Evolutionary conservation across 2,329 filamentous ascomycete genomes (phyloP), one percentile per base, ranked within the genome.

Genomic region (Penicillium brasilianum): DNA sequence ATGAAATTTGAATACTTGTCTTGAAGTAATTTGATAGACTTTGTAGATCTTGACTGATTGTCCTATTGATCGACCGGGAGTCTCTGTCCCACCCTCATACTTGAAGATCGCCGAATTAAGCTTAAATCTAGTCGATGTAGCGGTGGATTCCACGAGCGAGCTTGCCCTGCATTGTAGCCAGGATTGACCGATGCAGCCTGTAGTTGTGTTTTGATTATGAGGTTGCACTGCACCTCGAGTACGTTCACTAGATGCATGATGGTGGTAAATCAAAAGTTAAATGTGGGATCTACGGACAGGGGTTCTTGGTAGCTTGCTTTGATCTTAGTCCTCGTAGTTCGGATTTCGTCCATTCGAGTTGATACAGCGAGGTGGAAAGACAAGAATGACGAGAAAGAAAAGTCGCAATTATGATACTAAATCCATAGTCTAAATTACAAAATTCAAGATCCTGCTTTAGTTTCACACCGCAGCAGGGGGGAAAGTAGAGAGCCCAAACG

Each of bases 401-500:
- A 52, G 37, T 53, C 48, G 34, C 51, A 59, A 61, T 61, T 65
- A 65, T 55, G 55, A 55, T 63, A 63, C 58, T 65, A 63, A 65
- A 63, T 59, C 41, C 49, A 49, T 65, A 61, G 55, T 61, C 60
- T 63, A 63, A 56, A 63, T 61, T 46, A 52, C 58, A 57, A 49
- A 54, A 51, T 39, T 39, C 55, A 49, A 57, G 41, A 61, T 57
- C 51, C 58, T 52, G 48, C 48, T 28, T 18, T 14, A 34, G 16
- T 39, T 39, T 50, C n/a, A 20, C 3, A 37, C 30, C 32, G 20
- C 46, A 55, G 43, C 43, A 58, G 52, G 25, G 36, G 22, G 13
- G 55, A 59, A 59, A 61, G 54, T n/a, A 36, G 55, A 41, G 62
- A 49, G 54, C 61, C 59, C 64, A 28, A 72, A 73, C 69, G 67